Percentiles rank a stretch among this genome's conserved stretches.
Conservation (phyloP, 495 filamentous ascomycete species). For the Aspergillus indologenus region DNA sequence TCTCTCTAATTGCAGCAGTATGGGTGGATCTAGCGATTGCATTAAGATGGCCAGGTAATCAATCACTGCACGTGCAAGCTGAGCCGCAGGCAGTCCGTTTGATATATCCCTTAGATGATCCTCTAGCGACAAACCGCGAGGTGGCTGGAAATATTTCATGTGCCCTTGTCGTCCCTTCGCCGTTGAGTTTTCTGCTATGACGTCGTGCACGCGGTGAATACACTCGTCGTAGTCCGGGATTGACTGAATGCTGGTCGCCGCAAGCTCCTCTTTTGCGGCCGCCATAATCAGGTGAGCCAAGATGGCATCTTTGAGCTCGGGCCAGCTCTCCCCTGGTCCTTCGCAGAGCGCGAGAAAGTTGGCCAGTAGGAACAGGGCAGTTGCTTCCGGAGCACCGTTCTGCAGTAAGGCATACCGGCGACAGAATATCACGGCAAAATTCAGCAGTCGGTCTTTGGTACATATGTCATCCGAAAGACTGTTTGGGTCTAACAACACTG, state of each 20-base stretch:
- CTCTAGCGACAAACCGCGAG: background rate
- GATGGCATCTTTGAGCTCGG: background rate
- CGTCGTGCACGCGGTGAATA: background rate
- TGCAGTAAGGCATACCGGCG: background rate
- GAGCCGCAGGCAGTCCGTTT: background rate
- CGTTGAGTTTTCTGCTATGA: background rate
- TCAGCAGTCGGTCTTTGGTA: constrained; percentile 28
- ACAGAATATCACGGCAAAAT: constrained; percentile 12
- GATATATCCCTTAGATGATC: background rate
- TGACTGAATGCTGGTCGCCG: background rate
- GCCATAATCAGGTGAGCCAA: background rate
- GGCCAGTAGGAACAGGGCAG: background rate
- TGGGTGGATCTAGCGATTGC: constrained; percentile 33
- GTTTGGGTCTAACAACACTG: background rate
- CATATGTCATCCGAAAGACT: constrained; percentile 24
- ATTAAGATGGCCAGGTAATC: constrained; percentile 28
- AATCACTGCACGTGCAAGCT: background rate
- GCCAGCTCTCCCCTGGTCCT: background rate
- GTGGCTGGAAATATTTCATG: background rate
- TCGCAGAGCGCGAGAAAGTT: background rate
- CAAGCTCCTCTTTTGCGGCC: background rate
- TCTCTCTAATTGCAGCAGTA: constrained; percentile 46
- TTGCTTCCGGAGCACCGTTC: background rate
- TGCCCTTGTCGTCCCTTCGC: background rate
- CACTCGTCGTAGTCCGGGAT: background rate